Evolutionary conservation across 495 filamentous ascomycete genomes (phyloP), one percentile per base, ranked within the genome.

Genomic region (Hamigera avellanea): DNA sequence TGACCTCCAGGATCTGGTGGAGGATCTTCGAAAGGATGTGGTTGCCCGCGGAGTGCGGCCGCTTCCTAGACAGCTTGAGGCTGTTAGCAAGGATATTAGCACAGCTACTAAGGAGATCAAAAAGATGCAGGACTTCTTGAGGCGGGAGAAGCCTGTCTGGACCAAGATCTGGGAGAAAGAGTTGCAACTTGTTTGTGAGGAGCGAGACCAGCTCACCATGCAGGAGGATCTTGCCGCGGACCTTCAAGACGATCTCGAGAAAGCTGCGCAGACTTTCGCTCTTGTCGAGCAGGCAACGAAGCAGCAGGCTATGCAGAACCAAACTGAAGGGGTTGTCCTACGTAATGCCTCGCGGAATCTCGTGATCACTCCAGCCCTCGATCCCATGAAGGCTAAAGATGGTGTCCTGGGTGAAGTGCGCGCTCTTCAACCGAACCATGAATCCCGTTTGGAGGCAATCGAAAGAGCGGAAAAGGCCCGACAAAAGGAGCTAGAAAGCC

Each of bases 111-210:
- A 83, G 42, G 86, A 95, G 48, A 78, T 99, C 28, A 94, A 86
- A 75, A 88, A 86, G 65, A 83, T 96, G 78, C 78, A 91, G 45
- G 87, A 93, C 26, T 95, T 81, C 66, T 71, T 96, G 54, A 80
- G 79, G 46, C 70, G 70, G 16, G 91, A 99, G 71, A 93, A 93
- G 59, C 91, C 91, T 0, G 63, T 94, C 31, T 99, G 91, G 86
- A 93, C 83, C 16, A 94, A 94, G 70, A 91, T 96, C 41, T 96
- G 93, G 91, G 87, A 95, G 71, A 83, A 86, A 59, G 87, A 96
- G 49, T 66, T 99, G 32, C 80, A 94, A 56, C 71, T 86, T 32
- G 91, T 99, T 10, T 96, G 88, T 61, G 85, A 88, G 44, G 93
- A 95, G 43, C 78, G 87, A 48, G 89, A 96, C 50, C 77, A 93